These are phyloP conservation scores for Claviceps monticola DNA, from an alignment of 2,329 filamentous ascomycete species.

Conservation along the genomic window DNA sequence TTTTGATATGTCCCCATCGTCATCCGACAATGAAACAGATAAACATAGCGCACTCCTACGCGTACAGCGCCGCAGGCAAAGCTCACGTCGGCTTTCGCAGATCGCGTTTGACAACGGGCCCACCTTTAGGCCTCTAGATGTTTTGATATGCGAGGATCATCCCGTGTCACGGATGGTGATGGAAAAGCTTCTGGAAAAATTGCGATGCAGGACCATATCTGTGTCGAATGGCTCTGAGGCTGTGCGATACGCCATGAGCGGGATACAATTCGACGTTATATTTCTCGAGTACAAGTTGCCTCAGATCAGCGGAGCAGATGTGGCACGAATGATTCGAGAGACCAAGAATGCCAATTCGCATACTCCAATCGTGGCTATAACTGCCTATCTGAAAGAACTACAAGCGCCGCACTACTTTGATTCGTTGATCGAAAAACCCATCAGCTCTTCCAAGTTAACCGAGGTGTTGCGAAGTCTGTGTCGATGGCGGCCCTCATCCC, in stretches of 20 bases:
- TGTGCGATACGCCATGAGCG: conserved; percentile 83
- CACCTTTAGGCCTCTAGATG: conserved; percentile 78
- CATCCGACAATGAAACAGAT: conserved; percentile 91
- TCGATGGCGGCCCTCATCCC: conserved; percentile 74
- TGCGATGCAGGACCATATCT: conserved; percentile 86
- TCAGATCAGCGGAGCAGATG: conserved; percentile 86
- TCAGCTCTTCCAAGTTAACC: conserved; percentile 78
- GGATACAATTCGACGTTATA: conserved; percentile 97
- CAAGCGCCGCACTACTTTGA: conserved; percentile 94
- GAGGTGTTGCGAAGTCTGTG: conserved; percentile 81
- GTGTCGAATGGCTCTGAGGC: conserved; percentile 85
- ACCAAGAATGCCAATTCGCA: conserved; percentile 90
- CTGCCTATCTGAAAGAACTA: conserved; percentile 93
- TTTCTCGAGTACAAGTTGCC: conserved; percentile 96
- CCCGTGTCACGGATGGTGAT: conserved; percentile 96
- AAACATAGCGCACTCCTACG: conserved; percentile 82
- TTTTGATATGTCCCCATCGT: conserved; percentile 92
- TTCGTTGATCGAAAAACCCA: conserved; percentile 89
- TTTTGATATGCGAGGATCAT: conserved; percentile 94
- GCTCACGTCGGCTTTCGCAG: conserved; percentile 84
- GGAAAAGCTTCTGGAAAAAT: conserved; percentile 91
- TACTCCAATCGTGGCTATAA: conserved; percentile 92
- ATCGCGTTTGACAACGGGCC: conserved; percentile 76
- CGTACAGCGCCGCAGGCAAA: conserved; percentile 87
- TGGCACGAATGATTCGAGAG: conserved; percentile 94